phyloP scores from a whole-genome alignment of 1,284 basidiomycete species.

The Trichosporon sp. region DNA sequence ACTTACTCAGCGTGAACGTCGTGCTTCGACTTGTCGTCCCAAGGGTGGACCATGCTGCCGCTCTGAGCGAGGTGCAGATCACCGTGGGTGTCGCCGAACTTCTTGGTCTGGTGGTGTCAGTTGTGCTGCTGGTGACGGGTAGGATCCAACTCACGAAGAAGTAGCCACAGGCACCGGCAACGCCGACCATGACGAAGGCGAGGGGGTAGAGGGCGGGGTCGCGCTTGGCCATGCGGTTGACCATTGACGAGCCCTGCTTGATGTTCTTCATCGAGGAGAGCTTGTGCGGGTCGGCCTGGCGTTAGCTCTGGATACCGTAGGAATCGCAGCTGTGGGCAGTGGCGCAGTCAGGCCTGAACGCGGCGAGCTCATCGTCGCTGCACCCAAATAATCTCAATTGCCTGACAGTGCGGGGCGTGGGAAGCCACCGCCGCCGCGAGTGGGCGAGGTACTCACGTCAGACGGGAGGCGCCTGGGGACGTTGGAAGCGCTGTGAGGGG shows the following conservation, averaged over 20 bases:
- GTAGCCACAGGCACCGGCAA: conserved; percentile 43
- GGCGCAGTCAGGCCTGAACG: too few species aligned
- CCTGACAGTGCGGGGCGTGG: neutral
- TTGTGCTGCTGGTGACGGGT: too few species aligned
- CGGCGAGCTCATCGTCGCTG: neutral
- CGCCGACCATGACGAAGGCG: conserved; percentile 39
- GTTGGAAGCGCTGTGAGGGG: too few species aligned
- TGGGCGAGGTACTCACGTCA: conserved; percentile 7
- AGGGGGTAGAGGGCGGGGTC: conserved; percentile 49
- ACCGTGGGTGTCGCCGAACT: conserved; percentile 34
- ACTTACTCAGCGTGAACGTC: conserved; percentile 40
- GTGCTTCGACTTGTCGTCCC: conserved; percentile 40
- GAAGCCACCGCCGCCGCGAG: neutral
- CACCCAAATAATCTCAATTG: too few species aligned
- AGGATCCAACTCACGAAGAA: conserved; percentile 22
- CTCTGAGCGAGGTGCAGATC: conserved; percentile 26
- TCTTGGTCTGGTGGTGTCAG: conserved; percentile 12
- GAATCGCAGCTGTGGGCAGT: neutral
- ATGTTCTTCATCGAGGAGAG: conserved; percentile 34
- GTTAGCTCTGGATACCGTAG: neutral
- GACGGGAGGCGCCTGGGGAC: conserved; percentile 7
- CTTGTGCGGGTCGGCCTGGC: conserved; percentile 36
- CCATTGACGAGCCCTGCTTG: conserved; percentile 38
- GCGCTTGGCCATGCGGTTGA: conserved; percentile 47
- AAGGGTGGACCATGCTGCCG: conserved; percentile 39